phyloP scores from a whole-genome alignment of 2,329 filamentous ascomycete species.

The Claviceps cyperi region DNA sequence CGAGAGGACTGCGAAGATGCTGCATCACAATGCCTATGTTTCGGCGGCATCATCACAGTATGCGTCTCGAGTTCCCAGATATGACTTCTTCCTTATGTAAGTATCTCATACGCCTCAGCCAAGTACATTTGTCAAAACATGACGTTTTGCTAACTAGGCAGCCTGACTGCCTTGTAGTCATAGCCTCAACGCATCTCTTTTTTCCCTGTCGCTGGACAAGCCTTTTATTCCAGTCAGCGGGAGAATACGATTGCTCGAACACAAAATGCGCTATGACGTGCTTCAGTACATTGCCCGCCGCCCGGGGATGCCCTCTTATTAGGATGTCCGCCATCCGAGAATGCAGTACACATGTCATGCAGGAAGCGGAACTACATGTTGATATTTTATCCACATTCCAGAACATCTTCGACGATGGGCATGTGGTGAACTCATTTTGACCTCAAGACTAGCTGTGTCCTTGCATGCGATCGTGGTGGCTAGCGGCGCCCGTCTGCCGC shows the following conservation, averaged over 20 bases:
- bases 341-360: slow-evolving; percentile 41
- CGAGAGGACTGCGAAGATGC: slow-evolving; percentile 46
- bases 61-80: slow-evolving; percentile 50
- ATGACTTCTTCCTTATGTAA: slow-evolving; percentile 62
- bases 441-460: too few species aligned
- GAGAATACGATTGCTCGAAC: slow-evolving; percentile 62
- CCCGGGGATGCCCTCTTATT: slow-evolving; percentile 48
- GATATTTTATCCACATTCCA: slow-evolving; percentile 34
- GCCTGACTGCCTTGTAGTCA: slow-evolving; percentile 43
- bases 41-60: slow-evolving; percentile 43
- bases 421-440: too few species aligned
- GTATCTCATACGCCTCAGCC: background rate
- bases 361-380: slow-evolving; percentile 26
- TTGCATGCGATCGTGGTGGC: too few species aligned
- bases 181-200: slow-evolving; percentile 53
- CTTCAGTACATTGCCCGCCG: slow-evolving; percentile 60
- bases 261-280: slow-evolving; percentile 66
- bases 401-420: slow-evolving; percentile 57
- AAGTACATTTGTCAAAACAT: too few species aligned
- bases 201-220: slow-evolving; percentile 56
- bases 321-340: slow-evolving; percentile 25
- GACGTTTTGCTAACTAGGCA: background rate
- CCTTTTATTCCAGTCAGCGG: slow-evolving; percentile 44
- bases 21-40: slow-evolving; percentile 42
- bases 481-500: too few species aligned